A percentile compares a stretch with the other conserved stretches of the same genome.
phyloP scores from a whole-genome alignment of 2,329 filamentous ascomycete genomes.

The Clonostachys sp. region DNA sequence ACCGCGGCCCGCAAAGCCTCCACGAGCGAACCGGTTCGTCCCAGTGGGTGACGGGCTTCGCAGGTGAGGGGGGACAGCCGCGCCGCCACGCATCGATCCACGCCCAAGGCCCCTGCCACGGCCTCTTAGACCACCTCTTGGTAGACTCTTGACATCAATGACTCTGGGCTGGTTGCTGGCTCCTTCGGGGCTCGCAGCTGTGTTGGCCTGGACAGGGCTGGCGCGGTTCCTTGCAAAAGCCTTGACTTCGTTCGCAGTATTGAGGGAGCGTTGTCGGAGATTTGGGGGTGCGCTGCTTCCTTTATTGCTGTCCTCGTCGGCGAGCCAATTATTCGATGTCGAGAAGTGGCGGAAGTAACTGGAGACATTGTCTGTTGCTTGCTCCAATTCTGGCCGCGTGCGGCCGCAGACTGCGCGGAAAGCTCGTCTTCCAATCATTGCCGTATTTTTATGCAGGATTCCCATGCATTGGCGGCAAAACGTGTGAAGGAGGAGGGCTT shows the following conservation, averaged over 20 bases:
- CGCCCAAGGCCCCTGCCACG: constrained; percentile 13
- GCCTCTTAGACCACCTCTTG: constrained; percentile 16
- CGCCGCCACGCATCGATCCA: constrained; percentile 5
- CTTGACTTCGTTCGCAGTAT: constrained; percentile 4
- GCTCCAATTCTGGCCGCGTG: constrained; percentile 24
- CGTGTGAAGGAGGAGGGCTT: too few species aligned
- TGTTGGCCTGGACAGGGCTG: constrained; percentile 1
- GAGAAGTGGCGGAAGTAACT: constrained; percentile 30
- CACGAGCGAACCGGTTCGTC: constrained; percentile 5
- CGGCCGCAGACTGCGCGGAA: constrained; percentile 29
- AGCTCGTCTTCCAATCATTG: constrained; percentile 27
- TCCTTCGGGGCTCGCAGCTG: not conserved
- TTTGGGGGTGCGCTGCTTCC: constrained; percentile 3
- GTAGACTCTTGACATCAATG: constrained; percentile 32
- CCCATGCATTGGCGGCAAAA: too few species aligned
- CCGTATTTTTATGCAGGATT: constrained; percentile 5
- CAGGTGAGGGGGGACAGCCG: constrained; percentile 1
- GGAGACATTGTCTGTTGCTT: constrained; percentile 19
- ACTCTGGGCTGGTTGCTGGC: constrained; percentile 20
- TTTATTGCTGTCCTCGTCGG: constrained; percentile 16
- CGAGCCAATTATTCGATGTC: constrained; percentile 28
- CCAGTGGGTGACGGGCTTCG: not conserved
- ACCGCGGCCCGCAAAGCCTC: constrained; percentile 10
- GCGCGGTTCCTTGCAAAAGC: constrained; percentile 16
- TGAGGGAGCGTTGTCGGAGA: not conserved